A percentile compares a stretch with the other conserved stretches of the same genome.
phyloP scores from a whole-genome alignment of 2,329 filamentous ascomycete genomes.

The Podosphaera fusca region DNA sequence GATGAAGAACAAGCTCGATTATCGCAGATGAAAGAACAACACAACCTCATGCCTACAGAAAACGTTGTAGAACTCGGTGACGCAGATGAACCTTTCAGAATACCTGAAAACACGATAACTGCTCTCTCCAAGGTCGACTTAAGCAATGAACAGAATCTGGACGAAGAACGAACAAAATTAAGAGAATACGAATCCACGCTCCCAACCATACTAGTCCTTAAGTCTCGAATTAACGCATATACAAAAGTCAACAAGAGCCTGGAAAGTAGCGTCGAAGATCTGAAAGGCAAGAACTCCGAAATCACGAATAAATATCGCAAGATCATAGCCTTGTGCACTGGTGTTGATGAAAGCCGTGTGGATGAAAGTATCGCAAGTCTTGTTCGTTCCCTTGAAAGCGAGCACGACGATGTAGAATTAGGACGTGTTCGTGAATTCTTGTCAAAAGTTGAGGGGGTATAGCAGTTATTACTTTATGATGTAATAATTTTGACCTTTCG shows the following conservation, averaged over 20 bases:
- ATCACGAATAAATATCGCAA: slow-evolving; percentile 72
- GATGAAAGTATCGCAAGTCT: slow-evolving; percentile 61
- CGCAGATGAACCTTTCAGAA: slow-evolving; percentile 14
- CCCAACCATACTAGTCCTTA: slow-evolving; percentile 36
- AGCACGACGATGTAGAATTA: slow-evolving; percentile 53
- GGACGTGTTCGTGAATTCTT: slow-evolving; percentile 58
- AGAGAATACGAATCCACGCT: slow-evolving; percentile 20
- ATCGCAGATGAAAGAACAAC: slow-evolving; percentile 23
- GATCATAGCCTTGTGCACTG: slow-evolving; percentile 71
- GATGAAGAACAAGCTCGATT: slow-evolving; percentile 42
- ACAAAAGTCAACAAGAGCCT: slow-evolving; percentile 43
- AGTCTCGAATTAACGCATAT: slow-evolving; percentile 47
- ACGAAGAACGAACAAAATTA: slow-evolving; percentile 20
- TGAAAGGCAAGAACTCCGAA: slow-evolving; percentile 62
- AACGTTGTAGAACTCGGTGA: slow-evolving; percentile 23
- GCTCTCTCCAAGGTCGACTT: slow-evolving; percentile 11
- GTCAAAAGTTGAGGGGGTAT: background rate
- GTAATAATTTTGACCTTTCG: background rate
- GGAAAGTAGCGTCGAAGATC: slow-evolving; percentile 38
- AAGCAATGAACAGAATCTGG: slow-evolving; percentile 19
- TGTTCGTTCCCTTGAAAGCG: slow-evolving; percentile 73
- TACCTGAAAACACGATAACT: slow-evolving; percentile 9
- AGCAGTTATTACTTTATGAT: background rate
- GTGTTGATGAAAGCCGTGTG: slow-evolving; percentile 40
- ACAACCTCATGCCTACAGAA: slow-evolving; percentile 28